Conservation (phyloP, 2,329 filamentous ascomycete genomes). For the Aspergillus persii region DNA sequence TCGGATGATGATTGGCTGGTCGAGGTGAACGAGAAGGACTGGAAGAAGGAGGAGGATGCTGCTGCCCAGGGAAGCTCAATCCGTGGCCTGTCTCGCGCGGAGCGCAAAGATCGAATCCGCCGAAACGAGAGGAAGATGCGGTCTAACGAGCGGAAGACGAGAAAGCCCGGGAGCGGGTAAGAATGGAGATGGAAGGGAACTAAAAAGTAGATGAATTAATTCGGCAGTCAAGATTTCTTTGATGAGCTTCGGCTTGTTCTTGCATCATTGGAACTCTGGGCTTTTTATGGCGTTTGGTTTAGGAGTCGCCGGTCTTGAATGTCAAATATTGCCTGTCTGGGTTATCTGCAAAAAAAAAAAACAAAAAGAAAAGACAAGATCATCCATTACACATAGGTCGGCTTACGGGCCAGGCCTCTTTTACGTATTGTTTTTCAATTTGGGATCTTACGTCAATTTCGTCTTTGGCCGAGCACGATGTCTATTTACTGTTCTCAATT, state of each 20-base stretch:
- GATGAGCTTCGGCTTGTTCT: conserved; percentile 5
- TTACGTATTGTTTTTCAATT: background rate
- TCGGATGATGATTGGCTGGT: conserved; percentile 81
- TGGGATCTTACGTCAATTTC: background rate
- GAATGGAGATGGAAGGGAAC: background rate
- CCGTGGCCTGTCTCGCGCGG: conserved; percentile 64
- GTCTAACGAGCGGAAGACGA: conserved; percentile 59
- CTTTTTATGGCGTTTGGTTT: conserved; percentile 24
- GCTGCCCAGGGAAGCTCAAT: conserved; percentile 61
- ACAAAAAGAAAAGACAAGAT: conserved; percentile 15
- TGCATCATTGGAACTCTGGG: conserved; percentile 18
- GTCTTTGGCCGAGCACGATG: background rate
- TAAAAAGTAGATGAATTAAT: background rate
- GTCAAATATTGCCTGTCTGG: conserved; percentile 10
- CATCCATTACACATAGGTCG: background rate
- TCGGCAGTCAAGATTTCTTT: conserved; percentile 9
- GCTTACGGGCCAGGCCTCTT: background rate
- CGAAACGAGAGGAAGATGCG: conserved; percentile 65
- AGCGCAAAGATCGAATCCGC: conserved; percentile 65
- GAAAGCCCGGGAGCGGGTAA: conserved; percentile 29
- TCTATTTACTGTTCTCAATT: conserved; percentile 1
- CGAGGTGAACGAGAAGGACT: conserved; percentile 78
- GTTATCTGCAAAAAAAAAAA: conserved; percentile 7
- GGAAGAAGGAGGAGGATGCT: conserved; percentile 63
- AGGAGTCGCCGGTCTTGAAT: conserved; percentile 22